These are phyloP conservation scores for Paraphaeosphaeria minitans DNA, from an alignment of 2,329 filamentous ascomycete species.

Conservation along the genomic window DNA sequence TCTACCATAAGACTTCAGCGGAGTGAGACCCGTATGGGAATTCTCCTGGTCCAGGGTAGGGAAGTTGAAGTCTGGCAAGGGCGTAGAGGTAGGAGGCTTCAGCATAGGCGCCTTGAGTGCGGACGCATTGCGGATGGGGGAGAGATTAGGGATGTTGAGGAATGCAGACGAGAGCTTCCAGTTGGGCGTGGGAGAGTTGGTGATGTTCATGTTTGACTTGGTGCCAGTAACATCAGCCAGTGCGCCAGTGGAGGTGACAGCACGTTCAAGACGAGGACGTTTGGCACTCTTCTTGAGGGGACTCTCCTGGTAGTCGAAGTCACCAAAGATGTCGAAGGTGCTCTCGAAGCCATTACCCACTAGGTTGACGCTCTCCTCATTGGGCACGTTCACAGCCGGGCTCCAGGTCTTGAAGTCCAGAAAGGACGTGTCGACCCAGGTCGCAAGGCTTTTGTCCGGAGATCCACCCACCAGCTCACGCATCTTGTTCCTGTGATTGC, in stretches of 20 bases:
- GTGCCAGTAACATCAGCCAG: slow-evolving; percentile 65
- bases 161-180: slow-evolving; percentile 44
- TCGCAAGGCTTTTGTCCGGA: slow-evolving; percentile 64
- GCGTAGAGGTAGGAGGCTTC: slow-evolving; percentile 34
- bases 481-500: slow-evolving; percentile 84
- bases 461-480: slow-evolving; percentile 76
- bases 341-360: slow-evolving; percentile 54
- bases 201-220: slow-evolving; percentile 56
- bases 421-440: slow-evolving; percentile 59
- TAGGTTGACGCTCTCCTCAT: slow-evolving; percentile 62
- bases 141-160: slow-evolving; percentile 44
- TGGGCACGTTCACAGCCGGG: slow-evolving; percentile 66
- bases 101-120: slow-evolving; percentile 38
- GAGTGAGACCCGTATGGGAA: slow-evolving; percentile 27
- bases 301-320: slow-evolving; percentile 60
- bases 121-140: slow-evolving; percentile 37
- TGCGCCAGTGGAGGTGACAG: slow-evolving; percentile 64
- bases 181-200: slow-evolving; percentile 39
- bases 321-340: slow-evolving; percentile 67
- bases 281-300: slow-evolving; percentile 69
- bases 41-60: slow-evolving; percentile 30
- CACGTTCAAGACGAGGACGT: slow-evolving; percentile 65
- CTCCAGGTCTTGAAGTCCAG: slow-evolving; percentile 58
- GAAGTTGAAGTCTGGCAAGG: slow-evolving; percentile 28
- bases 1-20: slow-evolving; percentile 38